Conservation (phyloP, 345 rosid genomes). For the Citrus australasica region DNA sequence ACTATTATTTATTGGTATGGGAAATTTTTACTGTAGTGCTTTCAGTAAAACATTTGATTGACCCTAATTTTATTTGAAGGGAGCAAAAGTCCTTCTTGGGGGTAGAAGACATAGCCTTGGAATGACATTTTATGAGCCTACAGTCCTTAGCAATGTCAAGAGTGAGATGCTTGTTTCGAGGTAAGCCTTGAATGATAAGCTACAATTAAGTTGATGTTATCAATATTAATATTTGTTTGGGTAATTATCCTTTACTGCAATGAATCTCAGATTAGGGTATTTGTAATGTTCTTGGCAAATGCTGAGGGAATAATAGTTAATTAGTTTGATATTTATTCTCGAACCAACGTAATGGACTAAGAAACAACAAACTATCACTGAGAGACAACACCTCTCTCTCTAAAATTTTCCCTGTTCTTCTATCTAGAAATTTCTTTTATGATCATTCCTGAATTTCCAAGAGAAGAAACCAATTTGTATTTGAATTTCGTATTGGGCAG, state of each 20-base stretch:
- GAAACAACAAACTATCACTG: neutral
- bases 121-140: slow-evolving; percentile 92
- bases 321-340: neutral
- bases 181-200: slow-evolving; percentile 31
- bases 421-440: neutral
- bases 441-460: neutral
- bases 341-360: neutral
- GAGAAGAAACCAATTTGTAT: neutral
- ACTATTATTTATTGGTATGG: neutral
- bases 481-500: neutral
- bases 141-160: slow-evolving; percentile 65
- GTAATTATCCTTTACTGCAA: neutral
- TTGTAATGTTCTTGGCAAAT: neutral
- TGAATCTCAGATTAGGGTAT: neutral
- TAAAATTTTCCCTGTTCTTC: neutral
- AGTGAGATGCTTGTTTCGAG: slow-evolving; percentile 70
- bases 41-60: slow-evolving; percentile 2
- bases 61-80: slow-evolving; percentile 39
- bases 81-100: slow-evolving; percentile 88
- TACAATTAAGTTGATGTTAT: neutral
- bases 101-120: slow-evolving; percentile 94
- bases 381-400: neutral
- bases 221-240: neutral
- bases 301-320: neutral
- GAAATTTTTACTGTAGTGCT: neutral